These are phyloP conservation scores for Prunus kanzakura DNA, from an alignment of 306 rosid species.

Conservation along the genomic window DNA sequence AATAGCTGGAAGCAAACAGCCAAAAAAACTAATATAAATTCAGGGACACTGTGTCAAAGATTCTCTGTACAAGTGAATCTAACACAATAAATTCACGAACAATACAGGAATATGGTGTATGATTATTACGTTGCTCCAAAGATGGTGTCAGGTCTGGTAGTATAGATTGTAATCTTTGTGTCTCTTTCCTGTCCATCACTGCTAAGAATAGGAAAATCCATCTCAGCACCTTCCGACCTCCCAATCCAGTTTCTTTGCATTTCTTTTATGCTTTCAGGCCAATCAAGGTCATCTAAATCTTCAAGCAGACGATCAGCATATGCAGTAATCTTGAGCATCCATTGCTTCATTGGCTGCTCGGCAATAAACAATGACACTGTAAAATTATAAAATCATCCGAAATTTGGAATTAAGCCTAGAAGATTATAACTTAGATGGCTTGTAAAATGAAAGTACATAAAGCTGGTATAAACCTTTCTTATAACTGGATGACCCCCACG, in stretches of 20 bases:
- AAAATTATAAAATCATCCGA: constrained; percentile 68
- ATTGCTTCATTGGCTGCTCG: constrained; percentile 99
- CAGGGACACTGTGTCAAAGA: neutral
- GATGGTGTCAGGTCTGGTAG: constrained; percentile 96
- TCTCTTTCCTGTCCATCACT: constrained; percentile 65
- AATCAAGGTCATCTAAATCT: constrained; percentile 85
- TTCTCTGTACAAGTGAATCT: neutral
- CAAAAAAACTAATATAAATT: constrained; percentile 11
- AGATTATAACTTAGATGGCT: constrained; percentile 14
- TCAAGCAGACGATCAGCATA: constrained; percentile 98
- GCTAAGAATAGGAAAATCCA: constrained; percentile 70
- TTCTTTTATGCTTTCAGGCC: constrained; percentile 98
- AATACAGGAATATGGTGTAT: constrained; percentile 27
- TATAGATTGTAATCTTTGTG: constrained; percentile 64
- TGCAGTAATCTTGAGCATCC: constrained; percentile 99
- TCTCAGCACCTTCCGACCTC: constrained; percentile 96
- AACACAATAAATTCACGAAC: constrained; percentile 20
- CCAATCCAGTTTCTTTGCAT: constrained; percentile 99
- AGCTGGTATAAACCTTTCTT: constrained; percentile 59
- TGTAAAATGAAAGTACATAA: constrained; percentile 11
- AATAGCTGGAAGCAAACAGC: constrained; percentile 55
- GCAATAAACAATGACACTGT: constrained; percentile 86
- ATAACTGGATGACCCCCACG: constrained; percentile 96
- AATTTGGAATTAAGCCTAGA: constrained; percentile 34
- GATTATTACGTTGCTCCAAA: constrained; percentile 93